These are phyloP conservation scores for Cryptococcus neoformans DNA, from an alignment of 1,284 basidiomycete genomes.

Conservation along the genomic window DNA sequence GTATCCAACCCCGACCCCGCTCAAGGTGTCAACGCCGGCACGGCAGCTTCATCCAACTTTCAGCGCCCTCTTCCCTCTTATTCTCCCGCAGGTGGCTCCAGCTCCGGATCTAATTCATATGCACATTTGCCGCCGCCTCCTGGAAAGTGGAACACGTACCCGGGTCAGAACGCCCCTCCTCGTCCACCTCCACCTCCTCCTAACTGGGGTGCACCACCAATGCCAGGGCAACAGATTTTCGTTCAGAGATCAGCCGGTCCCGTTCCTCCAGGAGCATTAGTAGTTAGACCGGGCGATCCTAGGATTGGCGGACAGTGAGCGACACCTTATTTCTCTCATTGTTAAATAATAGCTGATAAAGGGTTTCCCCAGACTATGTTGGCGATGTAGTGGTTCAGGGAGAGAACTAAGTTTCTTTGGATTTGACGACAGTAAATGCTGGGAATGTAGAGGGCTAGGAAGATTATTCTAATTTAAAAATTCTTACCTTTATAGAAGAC, in stretches of 20 bases:
- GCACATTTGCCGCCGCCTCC: conserved; percentile 19
- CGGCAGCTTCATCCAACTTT: conserved; percentile 34
- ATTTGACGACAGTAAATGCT: conserved; percentile 40
- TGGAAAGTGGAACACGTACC: conserved; percentile 26
- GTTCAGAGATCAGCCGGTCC: conserved; percentile 13
- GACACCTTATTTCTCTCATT: neutral
- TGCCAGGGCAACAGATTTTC: conserved; percentile 17
- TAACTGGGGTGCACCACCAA: conserved; percentile 8
- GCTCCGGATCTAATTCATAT: conserved; percentile 1
- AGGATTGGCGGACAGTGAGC: conserved; percentile 45
- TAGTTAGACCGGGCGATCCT: conserved; percentile 42
- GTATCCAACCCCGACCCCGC: conserved; percentile 4
- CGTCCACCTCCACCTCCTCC: conserved; percentile 17
- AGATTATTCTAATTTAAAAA: conserved; percentile 23
- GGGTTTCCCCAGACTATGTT: conserved; percentile 24
- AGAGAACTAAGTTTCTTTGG: conserved; percentile 35
- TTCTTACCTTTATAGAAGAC: too few species aligned
- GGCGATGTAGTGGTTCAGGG: conserved; percentile 37
- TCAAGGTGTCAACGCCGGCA: conserved; percentile 19
- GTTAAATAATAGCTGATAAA: neutral
- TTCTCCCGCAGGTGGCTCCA: neutral
- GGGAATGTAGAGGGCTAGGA: conserved; percentile 35
- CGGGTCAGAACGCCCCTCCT: conserved; percentile 20
- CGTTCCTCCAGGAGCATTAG: conserved; percentile 31
- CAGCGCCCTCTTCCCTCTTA: conserved; percentile 36